A percentile compares a stretch with the other conserved stretches of the same genome.
phyloP scores from a whole-genome alignment of 495 filamentous ascomycete species.

The Viridothelium virens region DNA sequence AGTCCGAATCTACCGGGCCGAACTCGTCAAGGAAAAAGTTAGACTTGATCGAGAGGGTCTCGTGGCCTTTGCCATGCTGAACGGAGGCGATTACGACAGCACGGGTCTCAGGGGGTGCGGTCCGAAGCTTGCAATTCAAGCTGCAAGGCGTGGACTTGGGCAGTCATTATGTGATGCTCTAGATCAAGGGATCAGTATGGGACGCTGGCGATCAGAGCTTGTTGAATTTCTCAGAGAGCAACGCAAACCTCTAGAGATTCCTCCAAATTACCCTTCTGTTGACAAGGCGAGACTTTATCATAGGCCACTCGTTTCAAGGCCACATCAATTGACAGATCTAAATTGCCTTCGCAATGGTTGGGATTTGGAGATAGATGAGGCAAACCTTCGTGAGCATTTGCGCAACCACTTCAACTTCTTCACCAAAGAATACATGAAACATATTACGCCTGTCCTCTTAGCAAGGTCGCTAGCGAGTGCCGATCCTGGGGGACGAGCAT shows the following conservation, averaged over 20 bases:
- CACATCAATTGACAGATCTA: constrained; percentile 22
- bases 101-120: constrained; percentile 27
- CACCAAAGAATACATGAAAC: constrained; percentile 16
- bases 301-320: constrained; percentile 20
- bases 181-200: constrained; percentile 13
- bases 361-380: constrained; percentile 22
- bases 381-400: constrained; percentile 21
- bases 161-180: constrained; percentile 13
- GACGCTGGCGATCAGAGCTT: constrained; percentile 17
- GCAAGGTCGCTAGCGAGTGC: constrained; percentile 2
- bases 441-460: constrained; percentile 17
- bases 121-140: constrained; percentile 13
- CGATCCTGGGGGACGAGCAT: background rate
- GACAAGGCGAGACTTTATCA: constrained; percentile 23
- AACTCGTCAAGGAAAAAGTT: constrained; percentile 14
- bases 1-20: constrained; percentile 19
- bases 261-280: constrained; percentile 14
- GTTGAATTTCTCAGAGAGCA: background rate
- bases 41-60: constrained; percentile 23
- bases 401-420: constrained; percentile 23
- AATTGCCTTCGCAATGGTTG: constrained; percentile 21
- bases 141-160: constrained; percentile 17
- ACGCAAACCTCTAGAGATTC: constrained; percentile 13
- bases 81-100: constrained; percentile 28
- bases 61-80: constrained; percentile 25